A percentile compares a stretch with the other conserved stretches of the same genome.
phyloP scores from a whole-genome alignment of 1,284 basidiomycete genomes.

The Blastosporella zonata region DNA sequence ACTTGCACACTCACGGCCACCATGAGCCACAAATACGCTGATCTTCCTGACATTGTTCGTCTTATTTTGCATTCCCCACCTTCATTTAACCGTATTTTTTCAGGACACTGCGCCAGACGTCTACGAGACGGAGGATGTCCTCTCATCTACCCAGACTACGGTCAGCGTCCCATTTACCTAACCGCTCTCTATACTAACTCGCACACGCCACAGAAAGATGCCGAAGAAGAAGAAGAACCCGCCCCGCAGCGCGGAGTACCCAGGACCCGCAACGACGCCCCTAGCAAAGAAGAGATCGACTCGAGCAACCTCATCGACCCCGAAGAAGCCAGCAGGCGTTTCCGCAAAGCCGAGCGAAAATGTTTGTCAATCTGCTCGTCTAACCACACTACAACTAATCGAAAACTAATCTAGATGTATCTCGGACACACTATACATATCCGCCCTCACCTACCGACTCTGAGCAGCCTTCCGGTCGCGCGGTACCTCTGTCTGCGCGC shows the following conservation, averaged over 20 bases:
- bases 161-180: conserved; percentile 23
- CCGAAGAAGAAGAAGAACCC: conserved; percentile 65
- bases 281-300: conserved; percentile 38
- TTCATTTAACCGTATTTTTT: not conserved
- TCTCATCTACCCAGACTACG: conserved; percentile 47
- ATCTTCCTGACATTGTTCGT: conserved; percentile 87
- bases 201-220: too few species aligned
- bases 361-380: conserved; percentile 25
- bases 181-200: too few species aligned
- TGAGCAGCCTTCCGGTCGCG: conserved; percentile 28
- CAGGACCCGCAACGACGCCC: conserved; percentile 33
- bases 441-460: conserved; percentile 60
- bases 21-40: conserved; percentile 84
- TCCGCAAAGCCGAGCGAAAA: conserved; percentile 65
- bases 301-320: conserved; percentile 36
- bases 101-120: conserved; percentile 90
- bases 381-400: not conserved
- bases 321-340: conserved; percentile 64
- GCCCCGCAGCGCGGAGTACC: conserved; percentile 34
- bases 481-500: conserved; percentile 58
- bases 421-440: conserved; percentile 59
- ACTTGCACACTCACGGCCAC: conserved; percentile 1
- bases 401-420: conserved; percentile 36
- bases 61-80: conserved; percentile 1
- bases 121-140: conserved; percentile 86